Base-by-base conservation (phyloP, 2,329 filamentous ascomycete species). In the Hyphodiscus sp. region DNA sequence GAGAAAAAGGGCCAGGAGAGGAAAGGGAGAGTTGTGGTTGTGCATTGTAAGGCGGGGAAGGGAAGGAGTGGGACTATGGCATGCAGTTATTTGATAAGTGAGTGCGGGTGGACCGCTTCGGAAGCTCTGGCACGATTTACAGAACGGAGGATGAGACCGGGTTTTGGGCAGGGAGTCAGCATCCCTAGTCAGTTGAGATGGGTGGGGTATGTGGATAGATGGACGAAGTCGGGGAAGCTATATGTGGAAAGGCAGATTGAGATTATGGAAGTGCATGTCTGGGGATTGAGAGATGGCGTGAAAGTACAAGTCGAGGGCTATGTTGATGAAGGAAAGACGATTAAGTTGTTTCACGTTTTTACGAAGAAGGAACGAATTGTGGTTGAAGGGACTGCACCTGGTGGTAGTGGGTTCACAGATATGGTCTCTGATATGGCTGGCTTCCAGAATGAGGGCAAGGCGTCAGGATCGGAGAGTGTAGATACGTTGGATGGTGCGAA, bases 1-100 rank as follows among this genome's bases (percentile, higher is more conserved):
- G 59, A 64, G 6, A 57, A 64, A 15, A 65, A 68, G 46, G 63
- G 62, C 15, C 50, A 68, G n/a, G 55, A 63, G 41, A 56, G 51
- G 13, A 61, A 64, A 3, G 53, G 65, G 41, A 77, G 90, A 33
- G 89, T 97, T 0, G 86, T 86, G 0, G 91, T 97, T 7, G 90
- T 97, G 8, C 94, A 99, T 70, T 97, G 94, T 75, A 97, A 97
- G 69, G 94, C 94, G 1, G 94, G 94, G 2, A 99, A 99, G 71
- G 94, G 94, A 1, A 79, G 94, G 49, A 95, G 89, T 60, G 94
- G 94, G 3, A 96, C 90, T 0, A 83, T 90, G 63, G 85, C 86
- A 29, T 95, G 89, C 70, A 89, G 87, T 62, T 97, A 96, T 68
- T 75, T 99, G 54, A 94, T 99, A 63, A 85, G 87, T 8, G 89